Evolutionary conservation across 2,329 filamentous ascomycete species (phyloP), one percentile per base, ranked within the genome.

Genomic region (Lecanosticta acicola): DNA sequence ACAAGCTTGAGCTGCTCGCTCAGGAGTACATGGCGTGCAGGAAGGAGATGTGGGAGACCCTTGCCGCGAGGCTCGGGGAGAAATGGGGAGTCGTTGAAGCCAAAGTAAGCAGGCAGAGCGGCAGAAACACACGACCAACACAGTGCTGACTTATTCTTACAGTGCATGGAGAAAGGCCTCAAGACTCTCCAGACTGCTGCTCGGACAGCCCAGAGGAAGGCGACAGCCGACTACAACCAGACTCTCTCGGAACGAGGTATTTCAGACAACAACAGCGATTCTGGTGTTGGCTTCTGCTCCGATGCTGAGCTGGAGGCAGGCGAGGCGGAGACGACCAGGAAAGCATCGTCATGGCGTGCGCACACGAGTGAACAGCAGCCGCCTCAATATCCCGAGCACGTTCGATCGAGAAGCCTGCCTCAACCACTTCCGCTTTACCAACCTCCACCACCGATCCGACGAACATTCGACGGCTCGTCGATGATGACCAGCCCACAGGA

Each of bases 131-230:
- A 21, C 82, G 29, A 78, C 11, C 19, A 14, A 5, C 32, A 10
- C 13, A 44, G n/a, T 39, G 24, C 50, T 56, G 26, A 56, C 43
- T 32, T 16, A 9, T 37, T 35, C 14, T 20, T 14, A 38, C 55
- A 91, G 86, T 88, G 85, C 69, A 87, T 93, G 81, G 82, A 85
- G 64, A 85, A 85, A 61, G 87, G 87, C 29, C 72, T 91, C 58
- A 91, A 89, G 70, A 89, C 87, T 66, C 76, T 93, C 47, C 82
- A 84, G 63, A 80, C 81, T 57, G 79, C 81, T 42, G 76, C 81
- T 54, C 79, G 85, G 51, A 77, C 82, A 45, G 80, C 78, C 47
- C 74, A 78, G 48, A 79, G 82, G 54, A 82, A 82, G 59, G 82
- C 55, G 16, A 51, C 56, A 81, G 69, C 79, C 78, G 73, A 60